Evolutionary conservation across 352 stramenopile species (phyloP).

Genomic region (Globisporangium paroecandrum): DNA sequence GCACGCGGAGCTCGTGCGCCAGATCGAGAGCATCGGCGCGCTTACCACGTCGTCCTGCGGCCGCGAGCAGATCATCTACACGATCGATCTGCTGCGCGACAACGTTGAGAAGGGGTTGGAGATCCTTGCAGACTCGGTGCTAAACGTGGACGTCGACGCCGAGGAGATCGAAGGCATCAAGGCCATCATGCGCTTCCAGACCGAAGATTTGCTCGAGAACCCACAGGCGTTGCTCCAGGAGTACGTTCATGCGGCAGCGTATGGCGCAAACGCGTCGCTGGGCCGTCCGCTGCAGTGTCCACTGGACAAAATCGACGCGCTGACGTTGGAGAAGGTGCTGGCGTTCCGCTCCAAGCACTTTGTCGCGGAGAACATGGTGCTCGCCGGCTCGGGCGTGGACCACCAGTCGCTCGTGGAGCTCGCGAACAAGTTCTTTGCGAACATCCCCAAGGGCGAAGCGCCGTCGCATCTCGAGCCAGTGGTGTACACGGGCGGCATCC

Average conservation of each 20-base stretch:
- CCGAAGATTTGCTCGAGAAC: slow-evolving; percentile 90
- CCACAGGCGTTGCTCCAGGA: slow-evolving; percentile 78
- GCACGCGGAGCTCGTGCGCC: slow-evolving; percentile 81
- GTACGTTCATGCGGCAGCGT: slow-evolving; percentile 87
- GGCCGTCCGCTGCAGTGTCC: slow-evolving; percentile 80
- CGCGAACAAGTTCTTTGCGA: slow-evolving; percentile 88
- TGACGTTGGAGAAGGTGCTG: slow-evolving; percentile 72
- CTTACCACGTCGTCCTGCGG: slow-evolving; percentile 89
- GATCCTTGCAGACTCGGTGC: slow-evolving; percentile 88
- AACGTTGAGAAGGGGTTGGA: slow-evolving; percentile 90
- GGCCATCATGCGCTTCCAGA: slow-evolving; percentile 92
- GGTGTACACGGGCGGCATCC: slow-evolving; percentile 67
- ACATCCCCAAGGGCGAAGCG: slow-evolving; percentile 34
- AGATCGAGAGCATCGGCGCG: slow-evolving; percentile 92
- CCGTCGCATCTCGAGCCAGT: slow-evolving; percentile 38
- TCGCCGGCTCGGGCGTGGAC: slow-evolving; percentile 92
- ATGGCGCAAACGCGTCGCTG: slow-evolving; percentile 63
- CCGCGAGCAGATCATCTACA: slow-evolving; percentile 97
- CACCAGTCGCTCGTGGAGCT: slow-evolving; percentile 92
- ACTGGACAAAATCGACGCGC: slow-evolving; percentile 69
- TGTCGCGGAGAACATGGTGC: slow-evolving; percentile 88
- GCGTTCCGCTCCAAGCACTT: slow-evolving; percentile 77
- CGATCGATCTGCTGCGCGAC: slow-evolving; percentile 94
- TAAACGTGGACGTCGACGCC: slow-evolving; percentile 68
- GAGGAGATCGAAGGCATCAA: slow-evolving; percentile 93